phyloP scores from a whole-genome alignment of 2,329 filamentous ascomycete genomes.

The Stagonosporopsis rhizophila region DNA sequence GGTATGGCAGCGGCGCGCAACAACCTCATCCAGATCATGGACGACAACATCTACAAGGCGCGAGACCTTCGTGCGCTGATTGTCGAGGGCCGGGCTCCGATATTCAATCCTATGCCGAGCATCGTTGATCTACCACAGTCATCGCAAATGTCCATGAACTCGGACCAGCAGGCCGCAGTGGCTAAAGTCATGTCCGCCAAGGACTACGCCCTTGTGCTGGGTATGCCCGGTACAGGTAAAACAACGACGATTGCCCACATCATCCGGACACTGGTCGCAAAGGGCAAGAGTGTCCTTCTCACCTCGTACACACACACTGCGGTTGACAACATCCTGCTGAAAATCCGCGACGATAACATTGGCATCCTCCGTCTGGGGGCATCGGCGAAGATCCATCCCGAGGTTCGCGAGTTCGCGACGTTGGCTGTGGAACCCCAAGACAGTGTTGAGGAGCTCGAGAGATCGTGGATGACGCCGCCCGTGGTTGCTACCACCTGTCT shows the following conservation, averaged over 20 bases:
- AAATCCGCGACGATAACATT: conserved; percentile 80
- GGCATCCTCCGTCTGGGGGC: conserved; percentile 86
- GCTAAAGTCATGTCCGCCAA: conserved; percentile 94
- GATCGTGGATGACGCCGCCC: conserved; percentile 82
- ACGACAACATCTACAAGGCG: conserved; percentile 74
- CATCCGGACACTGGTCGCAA: conserved; percentile 84
- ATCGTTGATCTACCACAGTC: conserved; percentile 64
- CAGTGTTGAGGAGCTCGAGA: conserved; percentile 82
- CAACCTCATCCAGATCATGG: conserved; percentile 93
- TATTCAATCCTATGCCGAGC: conserved; percentile 71
- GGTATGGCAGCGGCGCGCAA: conserved; percentile 95
- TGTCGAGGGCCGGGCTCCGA: conserved; percentile 75
- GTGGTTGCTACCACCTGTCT: conserved; percentile 96
- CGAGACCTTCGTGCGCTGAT: conserved; percentile 78
- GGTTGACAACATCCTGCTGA: conserved; percentile 96
- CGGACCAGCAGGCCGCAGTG: conserved; percentile 85
- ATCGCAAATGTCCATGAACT: conserved; percentile 74
- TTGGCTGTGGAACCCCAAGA: conserved; percentile 76
- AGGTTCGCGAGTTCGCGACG: conserved; percentile 84
- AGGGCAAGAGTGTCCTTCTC: conserved; percentile 90
- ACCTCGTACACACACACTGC: conserved; percentile 98
- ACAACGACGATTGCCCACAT: conserved; percentile 98
- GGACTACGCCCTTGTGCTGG: conserved; percentile 95
- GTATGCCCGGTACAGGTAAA: conserved; percentile 98
- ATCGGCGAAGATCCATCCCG: conserved; percentile 82